A percentile compares a stretch with the other conserved stretches of the same genome.
Conservation (phyloP, 192 early-diverging fungal genomes). For the Coemansia sp. region DNA sequence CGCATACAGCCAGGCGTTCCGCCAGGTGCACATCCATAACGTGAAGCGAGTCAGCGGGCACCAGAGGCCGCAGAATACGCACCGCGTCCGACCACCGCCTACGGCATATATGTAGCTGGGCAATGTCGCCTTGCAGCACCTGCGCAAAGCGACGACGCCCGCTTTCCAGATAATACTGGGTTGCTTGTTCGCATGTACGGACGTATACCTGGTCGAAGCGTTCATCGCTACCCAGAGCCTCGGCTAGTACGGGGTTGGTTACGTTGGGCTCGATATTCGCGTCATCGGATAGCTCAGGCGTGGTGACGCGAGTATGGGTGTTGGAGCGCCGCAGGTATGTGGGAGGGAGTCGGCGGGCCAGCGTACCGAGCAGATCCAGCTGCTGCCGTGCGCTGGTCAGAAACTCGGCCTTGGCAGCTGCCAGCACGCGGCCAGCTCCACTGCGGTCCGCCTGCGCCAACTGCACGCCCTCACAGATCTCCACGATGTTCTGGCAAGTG, state of each 20-base stretch:
- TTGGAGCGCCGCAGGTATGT: slow-evolving; percentile 11
- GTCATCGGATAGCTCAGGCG: slow-evolving; percentile 2
- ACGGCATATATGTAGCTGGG: slow-evolving; percentile 35
- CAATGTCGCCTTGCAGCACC: slow-evolving; percentile 44
- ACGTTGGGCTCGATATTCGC: background rate
- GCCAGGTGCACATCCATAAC: slow-evolving; percentile 23
- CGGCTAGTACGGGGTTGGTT: slow-evolving; percentile 48
- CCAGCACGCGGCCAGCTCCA: slow-evolving; percentile 12
- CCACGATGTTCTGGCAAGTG: slow-evolving; percentile 49
- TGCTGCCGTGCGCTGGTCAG: slow-evolving; percentile 42
- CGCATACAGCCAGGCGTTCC: slow-evolving; percentile 36
- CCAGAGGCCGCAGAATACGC: slow-evolving; percentile 24
- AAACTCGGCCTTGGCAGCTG: slow-evolving; percentile 51
- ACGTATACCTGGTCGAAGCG: slow-evolving; percentile 53
- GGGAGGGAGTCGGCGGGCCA: slow-evolving; percentile 20
- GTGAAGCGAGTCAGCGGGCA: slow-evolving; percentile 7
- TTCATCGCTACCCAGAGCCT: slow-evolving; percentile 35
- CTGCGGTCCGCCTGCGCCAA: slow-evolving; percentile 3
- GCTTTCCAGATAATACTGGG: slow-evolving; percentile 50
- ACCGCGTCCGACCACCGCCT: slow-evolving; percentile 33
- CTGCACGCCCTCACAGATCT: slow-evolving; percentile 47
- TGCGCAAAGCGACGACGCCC: slow-evolving; percentile 42
- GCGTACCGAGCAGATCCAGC: slow-evolving; percentile 46
- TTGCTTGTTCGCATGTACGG: slow-evolving; percentile 48
- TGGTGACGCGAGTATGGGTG: slow-evolving; percentile 12